These are phyloP conservation scores for Datura wrightii DNA, from an alignment of 257 asterid species.

Conservation along the genomic window DNA sequence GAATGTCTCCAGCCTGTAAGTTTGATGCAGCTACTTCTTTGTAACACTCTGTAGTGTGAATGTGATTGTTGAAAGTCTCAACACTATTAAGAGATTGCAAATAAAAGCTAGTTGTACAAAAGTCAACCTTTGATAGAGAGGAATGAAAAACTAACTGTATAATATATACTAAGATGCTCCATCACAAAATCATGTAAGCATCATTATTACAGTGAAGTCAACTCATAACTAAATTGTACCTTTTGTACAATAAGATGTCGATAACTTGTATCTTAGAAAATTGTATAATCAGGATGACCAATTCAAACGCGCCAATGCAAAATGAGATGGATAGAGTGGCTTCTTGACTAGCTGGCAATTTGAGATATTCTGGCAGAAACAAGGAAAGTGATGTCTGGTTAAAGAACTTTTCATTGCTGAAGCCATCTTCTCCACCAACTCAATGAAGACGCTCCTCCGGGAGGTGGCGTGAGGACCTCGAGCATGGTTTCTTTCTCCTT, in stretches of 20 bases:
- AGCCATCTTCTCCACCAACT: conserved; percentile 73
- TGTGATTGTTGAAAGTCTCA: background rate
- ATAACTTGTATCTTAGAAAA: background rate
- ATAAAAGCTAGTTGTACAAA: background rate
- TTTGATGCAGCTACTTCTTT: background rate
- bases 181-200: background rate
- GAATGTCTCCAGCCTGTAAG: background rate
- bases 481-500: conserved; percentile 86
- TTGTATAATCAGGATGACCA: background rate
- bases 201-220: background rate
- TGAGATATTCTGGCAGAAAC: background rate
- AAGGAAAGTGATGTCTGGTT: background rate
- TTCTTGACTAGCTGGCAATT: background rate
- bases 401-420: conserved; percentile 36
- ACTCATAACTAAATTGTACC: background rate
- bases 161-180: background rate
- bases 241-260: conserved; percentile 18
- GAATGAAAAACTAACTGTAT: background rate
- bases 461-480: conserved; percentile 86
- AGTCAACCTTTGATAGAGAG: background rate
- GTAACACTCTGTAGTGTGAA: background rate
- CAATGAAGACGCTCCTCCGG: conserved; percentile 49
- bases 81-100: background rate
- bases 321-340: conserved; percentile 15
- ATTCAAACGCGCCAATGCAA: background rate